Evolutionary conservation across 805 yeast genomes (phyloP).

Genomic region (Ogataea naganishii): DNA sequence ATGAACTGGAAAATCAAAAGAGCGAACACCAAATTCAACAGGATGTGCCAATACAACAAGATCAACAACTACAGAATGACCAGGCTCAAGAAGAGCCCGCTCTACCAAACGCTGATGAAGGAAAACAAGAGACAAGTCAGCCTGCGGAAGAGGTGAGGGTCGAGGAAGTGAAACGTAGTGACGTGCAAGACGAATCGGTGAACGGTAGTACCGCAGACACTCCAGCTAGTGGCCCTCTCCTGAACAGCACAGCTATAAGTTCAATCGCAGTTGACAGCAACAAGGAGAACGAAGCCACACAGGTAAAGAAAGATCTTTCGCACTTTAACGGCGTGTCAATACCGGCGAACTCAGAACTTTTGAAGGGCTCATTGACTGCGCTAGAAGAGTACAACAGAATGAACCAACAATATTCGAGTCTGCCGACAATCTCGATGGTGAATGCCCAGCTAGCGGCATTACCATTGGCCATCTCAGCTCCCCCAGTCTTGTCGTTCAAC

Average conservation of each 20-base stretch:
- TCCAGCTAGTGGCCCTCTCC: background rate
- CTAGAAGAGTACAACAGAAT: conserved; percentile 5
- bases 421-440: conserved; percentile 14
- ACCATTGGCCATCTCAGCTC: conserved; percentile 50
- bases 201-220: background rate
- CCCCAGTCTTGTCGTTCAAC: conserved; percentile 47
- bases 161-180: conserved; percentile 1
- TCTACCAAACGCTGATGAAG: background rate
- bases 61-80: background rate
- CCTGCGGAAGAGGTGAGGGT: conserved; percentile 1
- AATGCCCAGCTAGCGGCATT: conserved; percentile 51
- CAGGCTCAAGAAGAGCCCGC: no score
- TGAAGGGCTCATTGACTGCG: conserved; percentile 12
- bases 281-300: conserved; percentile 13
- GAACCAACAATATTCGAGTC: conserved; percentile 9
- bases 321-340: conserved; percentile 24
- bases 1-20: background rate
- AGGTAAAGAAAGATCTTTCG: no score
- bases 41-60: background rate
- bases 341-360: conserved; percentile 26
- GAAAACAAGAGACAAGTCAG: background rate
- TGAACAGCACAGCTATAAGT: conserved; percentile 1
- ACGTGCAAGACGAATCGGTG: conserved; percentile 1
- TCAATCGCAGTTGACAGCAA: conserved; percentile 6
- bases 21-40: background rate